Conservation (phyloP, 805 yeast species). For the Blastobotrys chiropterorum region DNA sequence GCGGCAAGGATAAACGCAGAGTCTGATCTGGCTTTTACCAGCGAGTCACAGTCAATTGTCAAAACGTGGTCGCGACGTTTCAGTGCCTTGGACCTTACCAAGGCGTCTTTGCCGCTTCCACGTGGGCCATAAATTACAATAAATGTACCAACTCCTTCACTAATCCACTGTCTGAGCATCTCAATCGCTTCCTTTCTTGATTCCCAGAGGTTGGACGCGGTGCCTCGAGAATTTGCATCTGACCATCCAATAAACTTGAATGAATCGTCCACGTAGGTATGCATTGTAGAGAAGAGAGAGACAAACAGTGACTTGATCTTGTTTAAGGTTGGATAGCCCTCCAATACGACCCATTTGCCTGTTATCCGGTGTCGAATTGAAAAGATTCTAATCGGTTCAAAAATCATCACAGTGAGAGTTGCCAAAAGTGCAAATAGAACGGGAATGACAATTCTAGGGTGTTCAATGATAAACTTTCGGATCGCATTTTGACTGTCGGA, state of each 20-base stretch:
- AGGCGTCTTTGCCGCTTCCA: constrained; percentile 87
- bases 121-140: constrained; percentile 87
- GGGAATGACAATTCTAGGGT: constrained; percentile 80
- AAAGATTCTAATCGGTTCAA: constrained; percentile 88
- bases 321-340: constrained; percentile 5
- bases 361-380: constrained; percentile 64
- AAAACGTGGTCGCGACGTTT: constrained; percentile 55
- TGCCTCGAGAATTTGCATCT: not conserved
- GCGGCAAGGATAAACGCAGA: constrained; percentile 57
- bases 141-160: constrained; percentile 85
- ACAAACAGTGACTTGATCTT: not conserved
- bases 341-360: constrained; percentile 14
- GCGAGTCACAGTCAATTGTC: constrained; percentile 69
- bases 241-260: not conserved
- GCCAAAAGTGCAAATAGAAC: constrained; percentile 71
- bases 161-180: constrained; percentile 69
- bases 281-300: not conserved
- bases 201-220: constrained; percentile 46
- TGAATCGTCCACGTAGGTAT: not conserved
- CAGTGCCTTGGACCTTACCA: constrained; percentile 64
- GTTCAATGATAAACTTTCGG: constrained; percentile 56
- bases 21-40: constrained; percentile 71
- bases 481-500: constrained; percentile 43
- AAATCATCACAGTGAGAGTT: constrained; percentile 73
- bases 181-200: constrained; percentile 64